Percentiles rank a stretch among this genome's conserved stretches.
phyloP scores from a whole-genome alignment of 176 grass and related monocot genomes.

The Pharus latifolius region DNA sequence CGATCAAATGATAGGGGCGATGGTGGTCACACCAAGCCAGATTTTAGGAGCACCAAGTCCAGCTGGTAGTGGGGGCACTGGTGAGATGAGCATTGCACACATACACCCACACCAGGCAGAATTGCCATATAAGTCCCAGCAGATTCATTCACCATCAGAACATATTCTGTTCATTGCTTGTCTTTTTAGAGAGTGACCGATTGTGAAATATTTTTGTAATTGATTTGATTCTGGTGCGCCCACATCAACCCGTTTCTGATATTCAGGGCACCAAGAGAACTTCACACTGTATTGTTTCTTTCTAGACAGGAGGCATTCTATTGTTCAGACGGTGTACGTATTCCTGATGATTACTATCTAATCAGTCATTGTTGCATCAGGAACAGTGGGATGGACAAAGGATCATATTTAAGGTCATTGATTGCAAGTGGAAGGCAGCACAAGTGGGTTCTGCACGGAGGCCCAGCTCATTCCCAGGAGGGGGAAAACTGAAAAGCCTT shows the following conservation, averaged over 20 bases:
- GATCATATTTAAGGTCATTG: neutral
- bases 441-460: neutral
- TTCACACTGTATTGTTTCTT: neutral
- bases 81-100: slow-evolving; percentile 15
- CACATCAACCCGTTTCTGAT: neutral
- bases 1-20: slow-evolving; percentile 28
- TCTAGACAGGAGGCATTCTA: neutral
- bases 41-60: slow-evolving; percentile 36
- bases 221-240: slow-evolving; percentile 1
- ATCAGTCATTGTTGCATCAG: neutral
- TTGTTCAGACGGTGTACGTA: neutral
- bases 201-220: slow-evolving; percentile 21
- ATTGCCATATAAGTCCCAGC: slow-evolving; percentile 38
- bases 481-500: neutral
- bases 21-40: slow-evolving; percentile 36
- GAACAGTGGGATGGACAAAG: neutral
- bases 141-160: slow-evolving; percentile 27
- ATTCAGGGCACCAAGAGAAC: neutral
- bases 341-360: neutral
- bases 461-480: neutral
- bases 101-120: slow-evolving; percentile 14
- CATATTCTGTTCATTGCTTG: slow-evolving; percentile 26
- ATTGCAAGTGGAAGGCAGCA: neutral
- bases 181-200: slow-evolving; percentile 17
- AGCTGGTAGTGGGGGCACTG: slow-evolving; percentile 31